Conservation (phyloP, 257 asterid species). For the Salvia miltiorrhiza region DNA sequence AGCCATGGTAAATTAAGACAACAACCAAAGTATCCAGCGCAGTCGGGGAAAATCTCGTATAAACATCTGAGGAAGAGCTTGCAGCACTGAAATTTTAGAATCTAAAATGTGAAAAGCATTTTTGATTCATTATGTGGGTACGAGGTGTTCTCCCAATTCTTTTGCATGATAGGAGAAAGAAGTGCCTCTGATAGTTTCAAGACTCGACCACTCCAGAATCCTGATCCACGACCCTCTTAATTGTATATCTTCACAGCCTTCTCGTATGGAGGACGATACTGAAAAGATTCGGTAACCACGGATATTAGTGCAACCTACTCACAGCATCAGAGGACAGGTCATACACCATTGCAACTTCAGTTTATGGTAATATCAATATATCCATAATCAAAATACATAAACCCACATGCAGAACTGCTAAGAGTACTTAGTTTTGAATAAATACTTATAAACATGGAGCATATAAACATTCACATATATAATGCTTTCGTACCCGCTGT, state of each 20-base stretch:
- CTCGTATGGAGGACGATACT: conserved; percentile 35
- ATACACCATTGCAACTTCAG: background rate
- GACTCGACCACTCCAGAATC: conserved; percentile 5
- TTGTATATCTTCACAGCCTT: conserved; percentile 46
- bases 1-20: background rate
- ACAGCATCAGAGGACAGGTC: background rate
- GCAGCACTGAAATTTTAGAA: background rate
- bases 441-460: no score
- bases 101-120: background rate
- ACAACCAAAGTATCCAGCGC: background rate
- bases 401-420: background rate
- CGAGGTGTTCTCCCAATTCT: background rate
- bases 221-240: conserved; percentile 17
- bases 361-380: background rate
- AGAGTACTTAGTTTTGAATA: no score
- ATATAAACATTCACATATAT: background rate
- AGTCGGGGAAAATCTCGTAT: background rate
- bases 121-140: background rate
- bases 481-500: background rate
- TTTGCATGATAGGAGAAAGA: background rate
- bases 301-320: conserved; percentile 6
- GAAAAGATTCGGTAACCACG: conserved; percentile 3
- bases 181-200: conserved; percentile 8
- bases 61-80: conserved; percentile 1
- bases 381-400: background rate